phyloP scores from a whole-genome alignment of 1,139 yeast species.

The Geotrichum carabidarum region DNA sequence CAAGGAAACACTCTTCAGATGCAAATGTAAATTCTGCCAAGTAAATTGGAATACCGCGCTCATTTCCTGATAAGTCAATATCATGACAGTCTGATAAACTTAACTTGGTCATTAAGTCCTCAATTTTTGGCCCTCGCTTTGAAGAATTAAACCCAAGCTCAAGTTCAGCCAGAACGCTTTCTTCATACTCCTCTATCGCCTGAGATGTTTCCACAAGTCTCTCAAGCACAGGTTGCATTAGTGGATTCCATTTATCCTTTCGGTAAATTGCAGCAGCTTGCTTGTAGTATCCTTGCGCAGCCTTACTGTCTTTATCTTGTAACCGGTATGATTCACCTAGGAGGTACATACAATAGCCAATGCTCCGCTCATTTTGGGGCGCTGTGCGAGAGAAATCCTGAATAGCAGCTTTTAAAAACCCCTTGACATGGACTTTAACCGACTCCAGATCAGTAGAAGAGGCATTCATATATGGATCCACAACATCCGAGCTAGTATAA shows the following conservation, averaged over 20 bases:
- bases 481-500: conserved; percentile 20
- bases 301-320: conserved; percentile 34
- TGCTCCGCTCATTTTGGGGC: conserved; percentile 38
- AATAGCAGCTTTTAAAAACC: conserved; percentile 25
- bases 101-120: neutral
- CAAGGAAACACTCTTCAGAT: conserved; percentile 26
- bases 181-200: conserved; percentile 17
- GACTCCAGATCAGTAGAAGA: conserved; percentile 25
- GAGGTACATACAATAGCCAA: conserved; percentile 37
- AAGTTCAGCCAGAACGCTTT: conserved; percentile 24
- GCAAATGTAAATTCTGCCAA: conserved; percentile 26
- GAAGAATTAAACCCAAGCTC: conserved; percentile 13
- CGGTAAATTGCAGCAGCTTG: conserved; percentile 28
- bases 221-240: conserved; percentile 24
- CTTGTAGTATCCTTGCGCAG: conserved; percentile 37
- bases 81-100: neutral
- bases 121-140: neutral
- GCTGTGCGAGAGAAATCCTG: conserved; percentile 28
- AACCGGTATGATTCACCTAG: conserved; percentile 34
- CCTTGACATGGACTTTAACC: conserved; percentile 29
- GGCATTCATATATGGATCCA: conserved; percentile 23
- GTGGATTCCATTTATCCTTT: conserved; percentile 28
- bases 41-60: conserved; percentile 14
- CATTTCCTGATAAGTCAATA: neutral
- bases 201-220: conserved; percentile 24